Base-by-base conservation (phyloP, 1,284 basidiomycete species). In the Schizophyllum amplum region DNA sequence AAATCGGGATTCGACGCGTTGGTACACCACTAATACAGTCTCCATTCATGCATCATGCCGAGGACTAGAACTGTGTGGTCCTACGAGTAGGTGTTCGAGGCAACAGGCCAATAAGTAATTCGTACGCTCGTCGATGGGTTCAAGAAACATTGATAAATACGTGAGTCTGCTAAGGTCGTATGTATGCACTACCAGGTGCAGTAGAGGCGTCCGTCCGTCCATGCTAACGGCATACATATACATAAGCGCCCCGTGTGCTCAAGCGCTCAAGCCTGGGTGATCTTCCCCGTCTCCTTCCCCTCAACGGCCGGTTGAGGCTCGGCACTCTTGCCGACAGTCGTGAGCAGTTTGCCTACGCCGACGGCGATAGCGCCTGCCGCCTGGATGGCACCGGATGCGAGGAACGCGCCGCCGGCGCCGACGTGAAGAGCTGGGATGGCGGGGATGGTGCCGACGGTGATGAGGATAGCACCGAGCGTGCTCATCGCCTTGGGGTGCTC, bases 401-500 rank as follows among this genome's bases (percentile, higher is more conserved):
- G 74, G 59, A 87, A 72, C 0, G 84, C 83, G 21, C 86, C 86
- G 22, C 86, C 86, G 5, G 82, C 84, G 13, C 82, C 83, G 0
- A 80, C 81, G 52, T 74, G 75, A 63, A 89, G 78, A 1, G 76
- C 84, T 22, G 87, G 87, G 42, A 89, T 79, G 0, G 85, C 70
- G 0, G 87, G 87, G 47, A 90, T 75, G 33, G 83, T 82, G 47
- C 87, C 87, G 49, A 84, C 83, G 5, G 86, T 87, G 66, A 90
- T 86, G 60, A 90, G 78, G 57, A 90, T 80, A 5, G 87, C 87
- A 58, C 84, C 84, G 55, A 90, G 67, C 46, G 86, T 79, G 59
- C 79, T 82, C 85, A 90, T 88, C 24, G 80, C 79, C 65, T 84
- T 84, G 2, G n/a, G 87, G 63, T 90, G 86, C 63, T 90, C 87